Evolutionary conservation across 768 basidiomycete genomes (phyloP), one percentile per base, ranked within the genome.

Genomic region (Tylopilus intermedius): DNA sequence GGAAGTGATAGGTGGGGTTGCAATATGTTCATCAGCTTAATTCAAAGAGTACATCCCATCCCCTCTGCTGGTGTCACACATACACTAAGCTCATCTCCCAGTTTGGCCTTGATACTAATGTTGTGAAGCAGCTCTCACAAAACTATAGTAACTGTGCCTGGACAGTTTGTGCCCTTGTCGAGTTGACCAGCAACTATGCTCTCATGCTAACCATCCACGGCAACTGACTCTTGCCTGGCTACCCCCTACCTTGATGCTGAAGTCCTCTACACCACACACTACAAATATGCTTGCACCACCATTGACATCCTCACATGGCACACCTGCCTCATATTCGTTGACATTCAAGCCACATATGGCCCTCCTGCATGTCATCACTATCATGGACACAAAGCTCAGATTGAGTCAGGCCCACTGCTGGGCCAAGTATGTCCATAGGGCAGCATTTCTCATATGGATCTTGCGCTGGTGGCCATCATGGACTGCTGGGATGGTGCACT

Each of bases 101-200:
- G 90, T 95, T 90, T 69, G 93, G 94, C 21, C 69, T 95, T 21
- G 89, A 91, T 53, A 86, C 88, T 0, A 94, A 95, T 26, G 89
- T 97, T 4, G 95, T 94, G 3, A 87, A 87, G 64, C 94, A 97
- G 63, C 76, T 99, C 5, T 83, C 93, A n/a, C 85, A 90, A 49
- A 89, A 85, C 62, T 98, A 99, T 64, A 95, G 95, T 26, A 93
- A 96, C 70, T 87, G 94, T 47, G 94, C 95, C 0, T 98, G 95
- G 95, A 88, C 88, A 0, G 90, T 98, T 0, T 89, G 87, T 61
- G 81, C 83, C 0, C 79, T 93, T 50, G 86, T 89, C 2, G 76
- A 84, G 45, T 81, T 84, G 3, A 94, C 91, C 0, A 88, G 88
- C 26, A 76, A 77, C 50, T 76, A 74, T 9, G 95, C 30, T 2